Percentiles rank a stretch among this genome's conserved stretches.
phyloP scores from a whole-genome alignment of 2,329 filamentous ascomycete genomes.

The Verticillium tricorpus region DNA sequence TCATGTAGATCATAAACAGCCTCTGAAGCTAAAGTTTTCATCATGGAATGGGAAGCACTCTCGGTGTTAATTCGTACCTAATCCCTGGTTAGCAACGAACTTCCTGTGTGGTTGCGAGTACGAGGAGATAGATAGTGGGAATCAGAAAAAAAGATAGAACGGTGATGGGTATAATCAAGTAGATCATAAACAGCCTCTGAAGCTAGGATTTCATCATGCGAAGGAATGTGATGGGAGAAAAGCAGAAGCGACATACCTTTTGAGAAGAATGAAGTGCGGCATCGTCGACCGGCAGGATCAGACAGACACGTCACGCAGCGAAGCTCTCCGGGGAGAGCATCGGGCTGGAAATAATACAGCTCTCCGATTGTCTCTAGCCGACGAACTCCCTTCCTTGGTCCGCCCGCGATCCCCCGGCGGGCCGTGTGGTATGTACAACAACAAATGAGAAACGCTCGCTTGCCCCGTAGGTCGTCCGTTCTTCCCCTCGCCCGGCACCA shows the following conservation, averaged over 20 bases:
- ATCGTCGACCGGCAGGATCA: slow-evolving; percentile 2
- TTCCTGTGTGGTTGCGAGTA: slow-evolving; percentile 7
- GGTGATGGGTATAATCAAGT: slow-evolving; percentile 32
- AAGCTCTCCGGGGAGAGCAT: slow-evolving; percentile 4
- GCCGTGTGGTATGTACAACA: slow-evolving; percentile 15
- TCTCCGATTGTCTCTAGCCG: slow-evolving; percentile 30
- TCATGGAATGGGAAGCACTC: slow-evolving; percentile 23
- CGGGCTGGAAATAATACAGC: slow-evolving; percentile 13
- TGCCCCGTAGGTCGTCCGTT: not conserved
- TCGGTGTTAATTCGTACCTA: not conserved
- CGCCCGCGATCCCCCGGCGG: slow-evolving; percentile 8
- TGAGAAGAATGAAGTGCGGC: slow-evolving; percentile 1
- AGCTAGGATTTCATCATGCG: slow-evolving; percentile 33
- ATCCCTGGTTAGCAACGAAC: slow-evolving; percentile 5
- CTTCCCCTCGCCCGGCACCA: not conserved
- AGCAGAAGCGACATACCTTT: slow-evolving; percentile 18
- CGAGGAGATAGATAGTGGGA: not conserved
- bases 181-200: slow-evolving; percentile 47
- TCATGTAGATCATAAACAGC: slow-evolving; percentile 42
- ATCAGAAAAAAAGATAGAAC: slow-evolving; percentile 19
- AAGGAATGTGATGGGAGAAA: not conserved
- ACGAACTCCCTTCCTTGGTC: slow-evolving; percentile 11
- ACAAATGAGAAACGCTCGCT: slow-evolving; percentile 9
- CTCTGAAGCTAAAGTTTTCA: slow-evolving; percentile 35
- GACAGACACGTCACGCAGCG: slow-evolving; percentile 11